These are phyloP conservation scores for Samsoniella hepiali DNA, from an alignment of 2,329 filamentous ascomycete species.

Conservation along the genomic window DNA sequence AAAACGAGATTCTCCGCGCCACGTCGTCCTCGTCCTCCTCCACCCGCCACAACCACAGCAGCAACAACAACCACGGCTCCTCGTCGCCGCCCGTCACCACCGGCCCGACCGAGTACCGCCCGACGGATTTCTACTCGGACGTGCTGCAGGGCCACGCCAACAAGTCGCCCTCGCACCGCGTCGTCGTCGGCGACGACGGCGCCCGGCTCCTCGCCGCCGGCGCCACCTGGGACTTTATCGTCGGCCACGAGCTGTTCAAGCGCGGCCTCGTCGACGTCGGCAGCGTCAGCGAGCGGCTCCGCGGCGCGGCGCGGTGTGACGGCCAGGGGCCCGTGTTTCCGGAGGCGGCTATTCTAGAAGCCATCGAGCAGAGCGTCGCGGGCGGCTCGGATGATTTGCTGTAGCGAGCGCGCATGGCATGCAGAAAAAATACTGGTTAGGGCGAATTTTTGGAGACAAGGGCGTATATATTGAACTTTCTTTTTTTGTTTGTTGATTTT, in stretches of 20 bases:
- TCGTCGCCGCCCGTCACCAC: conserved; percentile 48
- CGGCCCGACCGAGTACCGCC: conserved; percentile 68
- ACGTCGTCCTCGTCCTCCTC: conserved; percentile 59
- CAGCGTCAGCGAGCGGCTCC: conserved; percentile 75
- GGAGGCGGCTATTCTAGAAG: conserved; percentile 67
- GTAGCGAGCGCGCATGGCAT: conserved; percentile 24
- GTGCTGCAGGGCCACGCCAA: conserved; percentile 60
- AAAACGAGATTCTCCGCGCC: conserved; percentile 88
- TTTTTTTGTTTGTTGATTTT: no score
- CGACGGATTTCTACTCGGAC: conserved; percentile 67
- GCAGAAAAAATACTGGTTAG: no score
- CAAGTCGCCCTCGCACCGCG: conserved; percentile 64
- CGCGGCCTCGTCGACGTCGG: conserved; percentile 77
- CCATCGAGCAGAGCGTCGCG: conserved; percentile 75
- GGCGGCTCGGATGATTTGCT: conserved; percentile 74
- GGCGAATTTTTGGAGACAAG: no score
- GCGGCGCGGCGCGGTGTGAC: conserved; percentile 73
- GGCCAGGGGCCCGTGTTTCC: conserved; percentile 86
- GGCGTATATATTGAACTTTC: no score
- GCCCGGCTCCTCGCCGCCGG: conserved; percentile 69
- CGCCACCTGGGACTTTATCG: conserved; percentile 87
- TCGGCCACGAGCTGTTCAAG: conserved; percentile 72
- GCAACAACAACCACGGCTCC: conserved; percentile 29
- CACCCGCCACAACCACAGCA: background rate
- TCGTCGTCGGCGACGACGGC: conserved; percentile 62